A percentile compares a stretch with the other conserved stretches of the same genome.
phyloP scores from a whole-genome alignment of 164 flowering plant species.

The Magnolia kwangsiensis region DNA sequence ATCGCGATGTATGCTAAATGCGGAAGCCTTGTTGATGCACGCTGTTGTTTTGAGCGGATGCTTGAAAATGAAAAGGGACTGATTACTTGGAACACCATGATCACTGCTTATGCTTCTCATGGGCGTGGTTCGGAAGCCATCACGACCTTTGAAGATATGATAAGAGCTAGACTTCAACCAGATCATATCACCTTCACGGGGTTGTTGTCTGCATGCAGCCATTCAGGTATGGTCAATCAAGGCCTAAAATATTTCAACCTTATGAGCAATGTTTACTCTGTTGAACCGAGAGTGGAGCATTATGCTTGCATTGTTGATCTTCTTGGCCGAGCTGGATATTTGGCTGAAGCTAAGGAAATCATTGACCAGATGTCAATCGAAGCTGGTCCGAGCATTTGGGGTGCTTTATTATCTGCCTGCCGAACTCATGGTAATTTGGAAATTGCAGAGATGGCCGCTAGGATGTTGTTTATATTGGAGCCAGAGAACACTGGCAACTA shows the following conservation, averaged over 20 bases:
- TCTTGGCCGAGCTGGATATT: constrained; percentile 45
- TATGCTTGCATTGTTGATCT: constrained; percentile 55
- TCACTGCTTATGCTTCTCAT: constrained; percentile 57
- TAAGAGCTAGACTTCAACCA: constrained; percentile 37
- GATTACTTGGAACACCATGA: constrained; percentile 52
- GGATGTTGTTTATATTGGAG: constrained; percentile 41
- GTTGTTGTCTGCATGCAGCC: constrained; percentile 55
- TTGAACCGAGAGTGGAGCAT: constrained; percentile 43
- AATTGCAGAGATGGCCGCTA: constrained; percentile 55
- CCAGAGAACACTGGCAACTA: constrained; percentile 57
- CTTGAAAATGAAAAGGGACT: constrained; percentile 23
- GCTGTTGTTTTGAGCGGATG: constrained; percentile 30
- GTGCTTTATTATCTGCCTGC: constrained; percentile 56
- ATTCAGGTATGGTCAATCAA: constrained; percentile 45
- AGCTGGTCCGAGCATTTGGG: constrained; percentile 56
- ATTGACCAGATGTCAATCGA: constrained; percentile 33
- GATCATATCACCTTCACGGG: constrained; percentile 48
- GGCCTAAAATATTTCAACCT: constrained; percentile 41
- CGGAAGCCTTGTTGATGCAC: constrained; percentile 43
- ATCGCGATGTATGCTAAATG: constrained; percentile 58
- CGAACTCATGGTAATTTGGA: constrained; percentile 38
- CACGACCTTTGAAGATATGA: constrained; percentile 43
- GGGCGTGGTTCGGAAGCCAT: constrained; percentile 43
- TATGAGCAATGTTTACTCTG: constrained; percentile 32
- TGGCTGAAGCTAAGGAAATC: constrained; percentile 38